Percentiles rank a stretch among this genome's conserved stretches.
phyloP scores from a whole-genome alignment of 345 rosid genomes.

The Arabidopsis suecica region DNA sequence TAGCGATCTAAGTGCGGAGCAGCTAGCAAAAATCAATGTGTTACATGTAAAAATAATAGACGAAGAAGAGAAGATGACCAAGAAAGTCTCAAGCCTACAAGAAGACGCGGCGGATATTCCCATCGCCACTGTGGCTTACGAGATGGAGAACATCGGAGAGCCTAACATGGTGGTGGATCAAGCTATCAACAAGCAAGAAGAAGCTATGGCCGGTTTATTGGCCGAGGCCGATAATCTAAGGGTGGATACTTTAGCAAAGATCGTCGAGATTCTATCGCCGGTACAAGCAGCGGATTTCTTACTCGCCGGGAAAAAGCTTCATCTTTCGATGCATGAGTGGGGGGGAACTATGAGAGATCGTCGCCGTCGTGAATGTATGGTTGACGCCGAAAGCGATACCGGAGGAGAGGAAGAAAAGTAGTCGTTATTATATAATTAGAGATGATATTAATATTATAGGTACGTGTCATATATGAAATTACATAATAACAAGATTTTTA shows the following conservation, averaged over 20 bases:
- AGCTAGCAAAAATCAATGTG: constrained; percentile 43
- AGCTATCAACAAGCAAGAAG: constrained; percentile 46
- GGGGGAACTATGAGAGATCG: constrained; percentile 53
- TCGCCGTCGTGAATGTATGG: constrained; percentile 41
- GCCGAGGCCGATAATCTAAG: constrained; percentile 51
- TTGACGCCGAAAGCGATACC: background rate
- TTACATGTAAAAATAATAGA: constrained; percentile 47
- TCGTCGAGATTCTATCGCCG: constrained; percentile 39
- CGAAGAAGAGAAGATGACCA: constrained; percentile 51
- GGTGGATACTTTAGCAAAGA: constrained; percentile 45
- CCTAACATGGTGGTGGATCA: constrained; percentile 36
- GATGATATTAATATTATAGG: background rate
- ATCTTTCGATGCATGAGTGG: constrained; percentile 55
- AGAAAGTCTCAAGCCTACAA: constrained; percentile 49
- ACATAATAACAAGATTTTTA: constrained; percentile 17
- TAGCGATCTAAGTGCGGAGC: constrained; percentile 44
- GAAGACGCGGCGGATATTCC: constrained; percentile 60
- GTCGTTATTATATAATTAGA: constrained; percentile 3
- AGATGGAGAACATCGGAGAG: constrained; percentile 10
- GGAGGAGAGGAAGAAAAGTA: constrained; percentile 17
- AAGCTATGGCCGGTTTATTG: constrained; percentile 42
- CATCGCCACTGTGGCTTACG: constrained; percentile 40
- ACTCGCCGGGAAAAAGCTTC: constrained; percentile 50
- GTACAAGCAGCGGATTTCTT: constrained; percentile 50
- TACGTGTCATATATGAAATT: constrained; percentile 12